phyloP scores from a whole-genome alignment of 169 alveolate species.

The Theileria orientalis region DNA sequence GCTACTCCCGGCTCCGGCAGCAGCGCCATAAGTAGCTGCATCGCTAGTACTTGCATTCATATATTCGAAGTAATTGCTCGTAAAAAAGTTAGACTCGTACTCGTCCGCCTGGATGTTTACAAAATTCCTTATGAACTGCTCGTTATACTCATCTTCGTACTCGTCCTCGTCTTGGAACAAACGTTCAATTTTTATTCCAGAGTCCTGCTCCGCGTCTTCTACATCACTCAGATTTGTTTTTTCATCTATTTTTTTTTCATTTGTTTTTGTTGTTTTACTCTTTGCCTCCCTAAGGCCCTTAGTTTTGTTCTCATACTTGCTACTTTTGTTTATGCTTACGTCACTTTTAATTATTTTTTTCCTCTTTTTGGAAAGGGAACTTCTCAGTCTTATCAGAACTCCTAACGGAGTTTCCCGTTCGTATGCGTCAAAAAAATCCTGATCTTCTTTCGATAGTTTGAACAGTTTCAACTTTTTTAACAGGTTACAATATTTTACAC shows the following conservation, averaged over 20 bases:
- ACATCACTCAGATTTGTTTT: background rate
- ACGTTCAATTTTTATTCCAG: background rate
- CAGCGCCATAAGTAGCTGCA: no score
- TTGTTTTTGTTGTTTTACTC: background rate
- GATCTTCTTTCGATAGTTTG: background rate
- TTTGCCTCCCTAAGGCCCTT: no score
- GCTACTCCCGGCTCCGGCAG: no score
- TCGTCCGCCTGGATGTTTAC: background rate
- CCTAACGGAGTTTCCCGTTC: conserved; percentile 2
- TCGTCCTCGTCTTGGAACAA: background rate
- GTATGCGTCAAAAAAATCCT: background rate
- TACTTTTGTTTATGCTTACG: background rate
- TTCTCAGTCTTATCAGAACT: background rate
- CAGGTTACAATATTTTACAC: conserved; percentile 27
- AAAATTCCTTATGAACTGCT: background rate
- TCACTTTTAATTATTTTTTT: background rate
- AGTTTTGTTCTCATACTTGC: no score
- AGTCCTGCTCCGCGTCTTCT: background rate
- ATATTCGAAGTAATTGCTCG: background rate
- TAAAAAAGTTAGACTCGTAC: background rate
- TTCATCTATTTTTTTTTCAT: background rate
- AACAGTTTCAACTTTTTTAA: background rate
- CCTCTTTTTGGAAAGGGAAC: background rate
- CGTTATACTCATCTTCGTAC: background rate
- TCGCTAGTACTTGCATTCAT: no score